Percentiles rank a stretch among this genome's conserved stretches.
Evolutionary conservation across 108 stramenopile genomes (phyloP).

Genomic region (Fistulifera solaris): DNA sequence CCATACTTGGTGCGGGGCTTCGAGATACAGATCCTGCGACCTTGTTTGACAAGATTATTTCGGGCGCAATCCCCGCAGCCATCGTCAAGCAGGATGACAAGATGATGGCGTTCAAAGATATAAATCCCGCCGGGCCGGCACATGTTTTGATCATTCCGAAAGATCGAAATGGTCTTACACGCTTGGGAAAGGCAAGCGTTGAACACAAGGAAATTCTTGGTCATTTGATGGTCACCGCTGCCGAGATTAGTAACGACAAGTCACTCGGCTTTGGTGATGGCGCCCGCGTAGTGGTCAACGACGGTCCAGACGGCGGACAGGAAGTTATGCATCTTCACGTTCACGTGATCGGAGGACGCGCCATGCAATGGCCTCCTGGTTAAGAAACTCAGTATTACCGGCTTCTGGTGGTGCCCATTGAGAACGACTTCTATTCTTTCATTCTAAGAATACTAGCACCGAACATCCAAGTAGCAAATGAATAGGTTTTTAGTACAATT

Average conservation of each 20-base stretch:
- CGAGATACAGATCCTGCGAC: conserved; percentile 73
- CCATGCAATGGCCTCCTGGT: conserved; percentile 57
- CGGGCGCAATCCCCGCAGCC: conserved; percentile 83
- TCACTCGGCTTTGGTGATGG: conserved; percentile 74
- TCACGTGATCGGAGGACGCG: conserved; percentile 80
- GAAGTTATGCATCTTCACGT: conserved; percentile 91
- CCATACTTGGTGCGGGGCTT: conserved; percentile 65
- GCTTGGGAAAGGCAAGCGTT: conserved; percentile 70
- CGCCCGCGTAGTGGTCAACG: conserved; percentile 91
- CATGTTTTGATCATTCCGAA: conserved; percentile 98
- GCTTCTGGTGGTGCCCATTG: too few species aligned
- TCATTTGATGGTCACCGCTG: conserved; percentile 84
- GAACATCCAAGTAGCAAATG: too few species aligned
- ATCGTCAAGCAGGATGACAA: conserved; percentile 92
- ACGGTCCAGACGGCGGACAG: conserved; percentile 88
- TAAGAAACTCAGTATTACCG: too few species aligned
- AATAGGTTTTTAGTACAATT: not conserved
- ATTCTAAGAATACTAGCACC: too few species aligned
- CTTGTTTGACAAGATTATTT: conserved; percentile 93
- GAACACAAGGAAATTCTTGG: conserved; percentile 91
- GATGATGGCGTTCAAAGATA: conserved; percentile 94
- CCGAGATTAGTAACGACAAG: conserved; percentile 82
- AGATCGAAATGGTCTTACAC: conserved; percentile 81
- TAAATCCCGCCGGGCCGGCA: conserved; percentile 87
- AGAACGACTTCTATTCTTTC: too few species aligned